These are phyloP conservation scores for Moesziomyces antarcticus DNA, from an alignment of 1,284 basidiomycete genomes.

Conservation along the genomic window DNA sequence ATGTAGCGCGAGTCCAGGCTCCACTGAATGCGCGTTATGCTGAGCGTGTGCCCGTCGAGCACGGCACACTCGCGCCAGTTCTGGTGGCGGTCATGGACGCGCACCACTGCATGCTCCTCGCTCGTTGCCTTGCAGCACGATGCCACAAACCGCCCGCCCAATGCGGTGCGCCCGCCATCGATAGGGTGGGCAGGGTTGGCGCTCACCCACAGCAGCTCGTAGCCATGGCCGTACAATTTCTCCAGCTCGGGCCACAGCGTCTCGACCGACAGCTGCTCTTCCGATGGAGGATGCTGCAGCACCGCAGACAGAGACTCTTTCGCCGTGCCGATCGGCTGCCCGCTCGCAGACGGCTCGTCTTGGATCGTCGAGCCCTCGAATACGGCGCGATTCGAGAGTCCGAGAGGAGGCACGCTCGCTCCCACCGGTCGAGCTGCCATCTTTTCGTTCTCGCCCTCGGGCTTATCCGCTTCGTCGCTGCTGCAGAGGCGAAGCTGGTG, in stretches of 20 bases:
- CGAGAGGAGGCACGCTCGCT: conserved; percentile 62
- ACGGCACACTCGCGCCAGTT: conserved; percentile 74
- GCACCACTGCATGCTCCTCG: conserved; percentile 87
- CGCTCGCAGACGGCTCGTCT: conserved; percentile 38
- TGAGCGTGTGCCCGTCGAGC: conserved; percentile 84
- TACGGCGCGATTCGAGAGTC: conserved; percentile 64
- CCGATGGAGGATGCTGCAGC: conserved; percentile 69
- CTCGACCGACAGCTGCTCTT: conserved; percentile 77
- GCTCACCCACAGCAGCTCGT: conserved; percentile 77
- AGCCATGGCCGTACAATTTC: conserved; percentile 97
- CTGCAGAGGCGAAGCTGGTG: conserved; percentile 23
- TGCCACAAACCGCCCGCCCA: conserved; percentile 78
- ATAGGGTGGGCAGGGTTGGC: conserved; percentile 28
- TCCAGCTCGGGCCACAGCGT: conserved; percentile 97
- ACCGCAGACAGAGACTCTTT: conserved; percentile 37
- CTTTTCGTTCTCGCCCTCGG: conserved; percentile 2
- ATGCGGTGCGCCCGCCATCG: conserved; percentile 19
- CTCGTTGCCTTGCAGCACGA: conserved; percentile 90
- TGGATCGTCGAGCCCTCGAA: conserved; percentile 37
- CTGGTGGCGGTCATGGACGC: conserved; percentile 81
- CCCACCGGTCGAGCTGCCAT: conserved; percentile 43
- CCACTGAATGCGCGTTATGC: conserved; percentile 89
- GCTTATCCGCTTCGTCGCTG: neutral
- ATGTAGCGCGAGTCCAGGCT: conserved; percentile 82
- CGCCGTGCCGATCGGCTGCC: conserved; percentile 46